Conservation (phyloP, 2,329 filamentous ascomycete species). For the Verticillium klebahnii region DNA sequence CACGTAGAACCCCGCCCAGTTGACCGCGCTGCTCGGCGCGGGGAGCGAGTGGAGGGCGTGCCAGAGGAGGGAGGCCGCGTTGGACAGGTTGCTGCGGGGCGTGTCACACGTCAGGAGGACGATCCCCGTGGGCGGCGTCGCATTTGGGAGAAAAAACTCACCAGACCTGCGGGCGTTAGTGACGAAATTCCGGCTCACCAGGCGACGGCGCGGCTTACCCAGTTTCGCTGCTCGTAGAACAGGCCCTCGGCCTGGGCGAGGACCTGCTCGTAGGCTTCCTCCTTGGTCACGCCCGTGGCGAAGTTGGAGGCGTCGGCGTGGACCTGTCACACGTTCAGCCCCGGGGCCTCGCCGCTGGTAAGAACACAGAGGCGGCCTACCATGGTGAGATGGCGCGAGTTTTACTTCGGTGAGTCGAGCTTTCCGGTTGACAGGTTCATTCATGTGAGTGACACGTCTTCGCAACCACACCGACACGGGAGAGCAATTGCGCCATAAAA, state of each 20-base stretch:
- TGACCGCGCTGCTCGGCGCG: slow-evolving; percentile 60
- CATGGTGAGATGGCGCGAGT: neutral
- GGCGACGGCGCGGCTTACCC: slow-evolving; percentile 48
- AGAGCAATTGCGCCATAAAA: neutral
- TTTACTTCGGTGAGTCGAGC: neutral
- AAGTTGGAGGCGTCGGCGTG: slow-evolving; percentile 80
- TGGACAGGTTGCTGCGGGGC: slow-evolving; percentile 64
- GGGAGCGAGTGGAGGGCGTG: slow-evolving; percentile 72
- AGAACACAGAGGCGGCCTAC: neutral
- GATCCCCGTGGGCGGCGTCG: neutral
- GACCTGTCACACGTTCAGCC: slow-evolving; percentile 42
- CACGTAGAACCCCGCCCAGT: slow-evolving; percentile 80
- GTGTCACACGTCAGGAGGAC: neutral
- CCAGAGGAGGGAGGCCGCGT: slow-evolving; percentile 72
- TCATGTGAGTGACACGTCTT: neutral
- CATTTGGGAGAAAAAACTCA: slow-evolving; percentile 16
- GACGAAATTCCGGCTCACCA: neutral
- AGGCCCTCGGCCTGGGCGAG: slow-evolving; percentile 65
- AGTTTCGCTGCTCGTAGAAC: slow-evolving; percentile 70
- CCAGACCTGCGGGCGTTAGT: slow-evolving; percentile 30
- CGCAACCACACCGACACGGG: neutral
- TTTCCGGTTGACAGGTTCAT: neutral
- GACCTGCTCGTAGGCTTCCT: slow-evolving; percentile 70
- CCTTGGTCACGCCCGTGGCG: slow-evolving; percentile 59
- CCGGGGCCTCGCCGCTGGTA: neutral